Evolutionary conservation across 2,329 filamentous ascomycete genomes (phyloP).

Genomic region (Pseudogymnoascus sp.): DNA sequence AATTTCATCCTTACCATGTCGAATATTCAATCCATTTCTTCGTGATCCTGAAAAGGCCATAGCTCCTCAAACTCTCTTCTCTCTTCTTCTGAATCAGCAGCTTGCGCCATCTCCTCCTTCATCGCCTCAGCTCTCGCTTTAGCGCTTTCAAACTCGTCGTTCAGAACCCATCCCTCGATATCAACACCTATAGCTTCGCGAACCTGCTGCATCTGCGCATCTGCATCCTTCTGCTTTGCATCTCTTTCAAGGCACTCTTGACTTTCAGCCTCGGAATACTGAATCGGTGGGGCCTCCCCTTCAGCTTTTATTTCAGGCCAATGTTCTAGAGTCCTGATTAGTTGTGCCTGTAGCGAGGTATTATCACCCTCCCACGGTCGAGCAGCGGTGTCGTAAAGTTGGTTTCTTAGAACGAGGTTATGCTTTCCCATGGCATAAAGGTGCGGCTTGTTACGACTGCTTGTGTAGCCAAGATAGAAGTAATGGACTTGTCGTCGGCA

Average conservation of each 20-base stretch:
- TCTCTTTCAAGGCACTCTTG: constrained; percentile 15
- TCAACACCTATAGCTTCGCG: constrained; percentile 17
- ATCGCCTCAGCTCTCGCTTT: constrained; percentile 14
- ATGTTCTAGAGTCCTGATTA: constrained; percentile 14
- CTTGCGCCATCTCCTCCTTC: constrained; percentile 16
- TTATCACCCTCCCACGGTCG: constrained; percentile 19
- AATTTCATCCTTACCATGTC: background rate
- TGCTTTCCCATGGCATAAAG: constrained; percentile 15
- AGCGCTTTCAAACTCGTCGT: constrained; percentile 16
- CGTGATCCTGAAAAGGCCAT: constrained; percentile 17
- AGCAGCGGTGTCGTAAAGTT: constrained; percentile 16
- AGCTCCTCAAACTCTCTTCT: constrained; percentile 14
- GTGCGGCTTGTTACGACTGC: constrained; percentile 15
- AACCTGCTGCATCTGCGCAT: constrained; percentile 17
- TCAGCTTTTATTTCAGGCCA: constrained; percentile 16
- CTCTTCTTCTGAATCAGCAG: constrained; percentile 16
- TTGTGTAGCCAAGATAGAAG: constrained; percentile 17
- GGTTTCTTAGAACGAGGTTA: constrained; percentile 16
- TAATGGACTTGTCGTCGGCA: constrained; percentile 18
- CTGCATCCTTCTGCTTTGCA: constrained; percentile 15
- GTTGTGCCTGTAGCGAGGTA: constrained; percentile 18
- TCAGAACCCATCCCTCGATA: constrained; percentile 16
- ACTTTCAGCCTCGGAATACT: constrained; percentile 15
- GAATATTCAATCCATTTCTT: constrained; percentile 16
- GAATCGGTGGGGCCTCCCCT: constrained; percentile 12